Evolutionary conservation across 2,329 filamentous ascomycete genomes (phyloP), one percentile per base, ranked within the genome.

Genomic region (Fusarium oxysporum): DNA sequence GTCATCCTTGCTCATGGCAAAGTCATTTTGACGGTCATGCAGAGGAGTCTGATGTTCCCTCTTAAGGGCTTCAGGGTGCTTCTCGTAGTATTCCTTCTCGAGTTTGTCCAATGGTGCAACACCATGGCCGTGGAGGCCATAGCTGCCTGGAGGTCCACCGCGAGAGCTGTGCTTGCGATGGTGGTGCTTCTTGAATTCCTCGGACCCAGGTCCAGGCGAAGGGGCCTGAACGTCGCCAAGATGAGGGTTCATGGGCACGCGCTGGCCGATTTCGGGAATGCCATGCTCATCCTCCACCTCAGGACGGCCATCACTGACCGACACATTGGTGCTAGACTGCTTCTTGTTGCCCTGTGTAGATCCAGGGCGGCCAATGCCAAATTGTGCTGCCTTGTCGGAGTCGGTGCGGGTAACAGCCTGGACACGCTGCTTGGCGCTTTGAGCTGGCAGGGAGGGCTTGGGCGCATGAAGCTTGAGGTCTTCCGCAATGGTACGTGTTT

Each of bases 141-240:
- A 98, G 84, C 95, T 97, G 65, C 94, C 96, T 7, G 95, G 93
- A 2, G 95, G 95, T 13, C 89, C 82, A 32, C 90, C 88, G 41
- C 90, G 86, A 40, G 92, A 92, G 81, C 94, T 97, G 68, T 89
- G 90, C 82, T 90, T 94, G 71, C 94, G 91, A 59, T 87, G 85
- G 78, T 95, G 93, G 69, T 90, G 83, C 73, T 85, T 87, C 69
- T 86, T 85, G 61, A 75, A 73, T 54, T 81, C 82, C 7, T 83
- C 80, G 8, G 82, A 76, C 48, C 82, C 81, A 13, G 91, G 92
- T 5, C 91, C 89, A 3, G 95, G 95, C 5, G 95, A 96, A 5
- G 96, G 96, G 19, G 96, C 96, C 84, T 99, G 96, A 14, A 98
- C 96, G 80, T 98, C 96, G 70, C 96, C 96, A 47, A 96, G 93